These are phyloP conservation scores for Thermomyces lanuginosus DNA, from an alignment of 2,329 filamentous ascomycete genomes.

Conservation along the genomic window DNA sequence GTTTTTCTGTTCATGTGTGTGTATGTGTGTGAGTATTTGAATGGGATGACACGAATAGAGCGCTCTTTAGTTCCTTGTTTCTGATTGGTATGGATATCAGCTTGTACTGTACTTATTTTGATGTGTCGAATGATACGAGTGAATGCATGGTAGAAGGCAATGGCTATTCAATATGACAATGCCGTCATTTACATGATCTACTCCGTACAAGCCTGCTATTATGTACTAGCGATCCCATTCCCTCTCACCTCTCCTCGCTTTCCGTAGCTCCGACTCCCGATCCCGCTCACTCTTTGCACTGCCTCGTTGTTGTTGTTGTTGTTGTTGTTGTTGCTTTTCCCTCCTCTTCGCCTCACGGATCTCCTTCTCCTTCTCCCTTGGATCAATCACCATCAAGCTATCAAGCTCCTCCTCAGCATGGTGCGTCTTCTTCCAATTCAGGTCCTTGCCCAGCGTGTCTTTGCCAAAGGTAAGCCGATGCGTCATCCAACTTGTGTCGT, in stretches of 20 bases:
- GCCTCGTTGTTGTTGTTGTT: too few relatives aligned
- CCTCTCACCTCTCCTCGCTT: constrained; percentile 16
- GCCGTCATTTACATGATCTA: too few relatives aligned
- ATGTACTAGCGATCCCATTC: constrained; percentile 20
- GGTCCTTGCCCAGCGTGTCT: constrained; percentile 75
- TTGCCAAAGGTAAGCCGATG: constrained; percentile 75
- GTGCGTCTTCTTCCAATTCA: constrained; percentile 78
- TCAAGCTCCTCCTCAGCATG: constrained; percentile 49
- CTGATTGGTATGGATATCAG: too few relatives aligned
- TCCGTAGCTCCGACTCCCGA: constrained; percentile 22
- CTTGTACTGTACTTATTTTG: too few relatives aligned
- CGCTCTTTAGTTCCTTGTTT: too few relatives aligned
- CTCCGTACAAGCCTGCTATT: too few relatives aligned
- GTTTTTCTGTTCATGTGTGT: too few relatives aligned
- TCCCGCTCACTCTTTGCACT: constrained; percentile 33
- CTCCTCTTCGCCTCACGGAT: constrained; percentile 42
- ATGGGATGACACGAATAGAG: too few relatives aligned
- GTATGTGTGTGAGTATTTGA: too few relatives aligned
- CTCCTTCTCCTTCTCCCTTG: constrained; percentile 61
- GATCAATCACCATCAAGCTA: constrained; percentile 76
- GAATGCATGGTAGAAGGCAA: too few relatives aligned
- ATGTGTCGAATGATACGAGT: too few relatives aligned
- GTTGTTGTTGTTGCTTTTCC: constrained; percentile 44
- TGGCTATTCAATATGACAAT: too few relatives aligned
- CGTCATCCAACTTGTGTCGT: constrained; percentile 59